These are phyloP conservation scores for Ascochyta fabae DNA, from an alignment of 2,329 filamentous ascomycete genomes.

Conservation along the genomic window DNA sequence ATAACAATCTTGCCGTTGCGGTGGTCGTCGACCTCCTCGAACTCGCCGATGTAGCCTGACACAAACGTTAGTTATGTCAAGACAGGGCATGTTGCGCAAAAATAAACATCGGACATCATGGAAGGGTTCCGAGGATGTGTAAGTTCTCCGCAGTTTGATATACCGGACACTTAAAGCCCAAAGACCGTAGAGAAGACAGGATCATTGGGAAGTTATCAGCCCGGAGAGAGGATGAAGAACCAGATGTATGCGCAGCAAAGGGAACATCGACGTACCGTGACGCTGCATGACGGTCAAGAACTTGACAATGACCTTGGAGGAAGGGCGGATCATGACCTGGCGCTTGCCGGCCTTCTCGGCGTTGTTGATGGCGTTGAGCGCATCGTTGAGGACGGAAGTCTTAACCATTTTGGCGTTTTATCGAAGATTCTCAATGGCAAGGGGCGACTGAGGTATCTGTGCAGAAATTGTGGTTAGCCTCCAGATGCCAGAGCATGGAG, in stretches of 20 bases:
- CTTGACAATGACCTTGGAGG: conserved; percentile 99
- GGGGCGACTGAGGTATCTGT: conserved; percentile 67
- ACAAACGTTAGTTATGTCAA: conserved; percentile 17
- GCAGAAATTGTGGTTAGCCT: conserved; percentile 60
- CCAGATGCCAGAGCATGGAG: conserved; percentile 70
- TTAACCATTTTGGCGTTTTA: conserved; percentile 91
- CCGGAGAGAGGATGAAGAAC: conserved; percentile 65
- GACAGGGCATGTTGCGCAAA: conserved; percentile 83
- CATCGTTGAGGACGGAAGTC: conserved; percentile 99
- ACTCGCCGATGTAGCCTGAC: conserved; percentile 97
- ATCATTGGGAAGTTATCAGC: conserved; percentile 99
- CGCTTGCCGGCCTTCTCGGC: conserved; percentile 99
- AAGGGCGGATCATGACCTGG: conserved; percentile 96
- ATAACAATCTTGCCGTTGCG: conserved; percentile 99
- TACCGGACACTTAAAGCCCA: conserved; percentile 99
- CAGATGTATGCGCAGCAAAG: conserved; percentile 18
- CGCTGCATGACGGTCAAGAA: conserved; percentile 99
- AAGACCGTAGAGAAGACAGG: conserved; percentile 80
- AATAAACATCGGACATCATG: conserved; percentile 92
- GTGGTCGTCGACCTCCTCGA: conserved; percentile 99
- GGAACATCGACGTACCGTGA: conserved; percentile 77
- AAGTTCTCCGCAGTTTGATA: conserved; percentile 86
- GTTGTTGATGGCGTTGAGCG: conserved; percentile 99
- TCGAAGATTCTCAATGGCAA: conserved; percentile 80
- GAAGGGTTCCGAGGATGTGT: conserved; percentile 84